Evolutionary conservation across 2,329 filamentous ascomycete species (phyloP), one percentile per base, ranked within the genome.

Genomic region (Aspergillus brasiliensis): DNA sequence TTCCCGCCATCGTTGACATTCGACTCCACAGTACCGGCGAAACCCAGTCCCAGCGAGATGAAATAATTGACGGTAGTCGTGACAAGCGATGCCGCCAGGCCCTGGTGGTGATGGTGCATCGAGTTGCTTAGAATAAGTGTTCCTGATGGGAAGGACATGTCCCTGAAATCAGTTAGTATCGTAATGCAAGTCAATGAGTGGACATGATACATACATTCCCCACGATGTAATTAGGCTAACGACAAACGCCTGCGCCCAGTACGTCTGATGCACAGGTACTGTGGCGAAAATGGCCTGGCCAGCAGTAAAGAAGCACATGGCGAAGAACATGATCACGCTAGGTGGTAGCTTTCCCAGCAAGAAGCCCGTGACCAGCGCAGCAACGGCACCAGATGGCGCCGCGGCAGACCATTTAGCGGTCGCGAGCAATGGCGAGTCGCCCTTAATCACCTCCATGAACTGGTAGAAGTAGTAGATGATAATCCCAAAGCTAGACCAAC

Each of bases 41-140:
- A 82, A 0, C 88, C 88, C 0, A 91, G 79, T 0, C 86, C 87
- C 2, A 90, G 73, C 0, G 86, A 86, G 42, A 91, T 89, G 56
- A 83, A 83, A 70, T 91, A 91, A 73, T 91, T 90, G 60, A 90
- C 84, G 8, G 86, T 80, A 0, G 87, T 89, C 59, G 82, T 86
- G 21, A 89, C 84, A 4, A 90, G 71, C 25, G 81, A 85, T 1
- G 81, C 82, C 1, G 82, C 80, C n/a, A 84, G 75, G 15, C 83
- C 83, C 67, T 84, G 82, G 55, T 82, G 78, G 52, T 80, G 73
- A 44, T 75, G 75, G 1, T 72, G 67, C 59, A 82, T 76, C 2
- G 76, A 76, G 65, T 88, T 83, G 51, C 82, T 84, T 5, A 90
- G 76, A n/a, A 89, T 81, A 7, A 89, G 70, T 0, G 82, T 87